Evolutionary conservation across 2,329 filamentous ascomycete genomes (phyloP).

Genomic region (Paracamarosporium sp.): DNA sequence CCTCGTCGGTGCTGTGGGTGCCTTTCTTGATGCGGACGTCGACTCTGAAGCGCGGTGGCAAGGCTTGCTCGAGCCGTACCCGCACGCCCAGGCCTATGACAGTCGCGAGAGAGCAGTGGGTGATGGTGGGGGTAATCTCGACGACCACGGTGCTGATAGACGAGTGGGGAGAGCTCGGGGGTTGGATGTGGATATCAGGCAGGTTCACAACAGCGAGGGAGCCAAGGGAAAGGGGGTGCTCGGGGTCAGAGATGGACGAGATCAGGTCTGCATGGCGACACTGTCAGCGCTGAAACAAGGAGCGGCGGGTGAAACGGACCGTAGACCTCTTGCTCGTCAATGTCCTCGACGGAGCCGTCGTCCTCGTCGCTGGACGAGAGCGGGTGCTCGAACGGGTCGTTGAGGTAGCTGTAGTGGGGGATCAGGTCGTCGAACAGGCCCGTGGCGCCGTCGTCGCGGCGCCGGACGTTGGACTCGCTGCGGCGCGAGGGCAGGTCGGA

Average conservation of each 20-base stretch:
- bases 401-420: slow-evolving; percentile 56
- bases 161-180: slow-evolving; percentile 67
- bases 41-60: slow-evolving; percentile 89
- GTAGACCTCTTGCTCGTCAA: slow-evolving; percentile 97
- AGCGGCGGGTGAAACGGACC: slow-evolving; percentile 65
- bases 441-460: slow-evolving; percentile 56
- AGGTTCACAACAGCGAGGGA: slow-evolving; percentile 94
- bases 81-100: slow-evolving; percentile 94
- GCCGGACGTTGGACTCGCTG: slow-evolving; percentile 49
- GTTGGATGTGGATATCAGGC: slow-evolving; percentile 84
- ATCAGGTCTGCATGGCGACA: slow-evolving; percentile 75
- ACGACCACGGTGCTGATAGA: slow-evolving; percentile 79
- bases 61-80: slow-evolving; percentile 85
- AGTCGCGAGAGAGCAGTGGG: slow-evolving; percentile 94
- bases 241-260: slow-evolving; percentile 91
- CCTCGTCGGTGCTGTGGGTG: slow-evolving; percentile 92
- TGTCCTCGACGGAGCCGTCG: slow-evolving; percentile 75
- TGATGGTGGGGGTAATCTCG: slow-evolving; percentile 93
- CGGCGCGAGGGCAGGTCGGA: slow-evolving; percentile 87
- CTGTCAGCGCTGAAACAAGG: slow-evolving; percentile 24
- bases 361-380: slow-evolving; percentile 53
- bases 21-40: slow-evolving; percentile 95
- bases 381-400: slow-evolving; percentile 56
- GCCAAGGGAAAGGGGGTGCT: slow-evolving; percentile 92
- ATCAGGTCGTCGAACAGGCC: slow-evolving; percentile 63